Evolutionary conservation across 2,329 filamentous ascomycete genomes (phyloP), one percentile per base, ranked within the genome.

Genomic region (Claviceps fusiformis): DNA sequence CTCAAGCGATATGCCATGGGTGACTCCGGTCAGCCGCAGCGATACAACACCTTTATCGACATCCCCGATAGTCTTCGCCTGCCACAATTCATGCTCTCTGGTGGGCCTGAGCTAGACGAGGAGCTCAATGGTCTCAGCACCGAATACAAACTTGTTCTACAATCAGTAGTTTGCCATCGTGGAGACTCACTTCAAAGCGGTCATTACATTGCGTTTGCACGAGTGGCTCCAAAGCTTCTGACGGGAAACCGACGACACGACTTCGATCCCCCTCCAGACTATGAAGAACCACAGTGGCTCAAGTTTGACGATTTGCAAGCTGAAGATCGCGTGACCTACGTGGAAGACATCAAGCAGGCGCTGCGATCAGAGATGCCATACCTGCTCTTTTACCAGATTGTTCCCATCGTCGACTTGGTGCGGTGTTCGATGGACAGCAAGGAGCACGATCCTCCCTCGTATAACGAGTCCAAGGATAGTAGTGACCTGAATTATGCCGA

Each of bases 61-160:
- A 96, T 98, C 52, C 93, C 93, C 1, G 78, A 82, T 60, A 78
- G 76, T 60, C 75, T 95, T 13, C 87, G 95, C 57, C 73, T 97
- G 29, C 93, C 93, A 0, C 87, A 95, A 65, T 96, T 97, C 65
- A 91, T 96, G 67, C 67, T 77, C 50, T 82, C 86, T 27, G 87
- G 92, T 60, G 87, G 92, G 50, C 79, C 82, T 24, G 79, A 83
- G 44, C 77, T 84, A 1, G 73, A 78, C 47, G 73, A 79, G 49
- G 72, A 75, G 50, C 63, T 66, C 11, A 81, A 81, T 59, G 84
- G 82, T 0, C 81, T 95, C 3, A 87, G 85, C 63, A 84, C 86
- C n/a, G 92, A 95, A 59, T 97, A 96, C 73, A 95, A 96, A 67
- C 79, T 97, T 11, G 86, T 90, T 2, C 73, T 98, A 52, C 91